Base-by-base conservation (phyloP, 176 grass and related monocot species). In the Pharus latifolius region DNA sequence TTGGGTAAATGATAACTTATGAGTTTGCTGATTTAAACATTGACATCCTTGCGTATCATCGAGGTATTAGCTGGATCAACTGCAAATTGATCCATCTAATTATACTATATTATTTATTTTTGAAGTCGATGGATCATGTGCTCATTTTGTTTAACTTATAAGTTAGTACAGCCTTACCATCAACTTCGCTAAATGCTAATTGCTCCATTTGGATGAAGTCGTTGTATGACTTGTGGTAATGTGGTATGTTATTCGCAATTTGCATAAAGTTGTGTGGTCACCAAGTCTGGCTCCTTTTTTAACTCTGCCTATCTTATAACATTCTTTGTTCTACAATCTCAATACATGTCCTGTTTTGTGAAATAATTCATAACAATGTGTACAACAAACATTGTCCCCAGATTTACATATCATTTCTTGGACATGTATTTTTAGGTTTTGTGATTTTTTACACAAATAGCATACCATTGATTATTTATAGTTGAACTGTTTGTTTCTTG, bases 61-160 rank as follows among this genome's bases (percentile, higher is more conserved):
- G 54, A 56, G 34, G 32, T 72, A 51, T 55, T 48, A 26, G 16
- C 25, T 17, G 13, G 34, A 70, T 45, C 45, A 40, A 13, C 34
- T 73, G 41, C 55, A 62, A 5, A 69, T 84, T 38, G 54, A 71
- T 70, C 55, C 16, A 61, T 58, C 37, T 41, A 65, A 74, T 69
- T 29, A 70, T 54, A 25, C 3, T 49, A 65, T 70, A 32, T 59
- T 2, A 57, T 57, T 6, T 23, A 57, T 48, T 70, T 32, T 6
- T 70, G 22, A 60, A 70, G 35, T 37, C 64, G 54, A 71, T 62
- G 28, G 5, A 41, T 57, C 44, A 38, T 63, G 17, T 49, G 26
- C 7, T 0, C 13, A 38, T 38, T 49, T 54, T n/a, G 10, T 15
- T 58, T 19, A 49, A 66, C 7, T 49, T 14, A 4, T 38, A 38